Evolutionary conservation across 352 stramenopile genomes (phyloP), one percentile per base, ranked within the genome.

Genomic region (Globisporangium parvum): DNA sequence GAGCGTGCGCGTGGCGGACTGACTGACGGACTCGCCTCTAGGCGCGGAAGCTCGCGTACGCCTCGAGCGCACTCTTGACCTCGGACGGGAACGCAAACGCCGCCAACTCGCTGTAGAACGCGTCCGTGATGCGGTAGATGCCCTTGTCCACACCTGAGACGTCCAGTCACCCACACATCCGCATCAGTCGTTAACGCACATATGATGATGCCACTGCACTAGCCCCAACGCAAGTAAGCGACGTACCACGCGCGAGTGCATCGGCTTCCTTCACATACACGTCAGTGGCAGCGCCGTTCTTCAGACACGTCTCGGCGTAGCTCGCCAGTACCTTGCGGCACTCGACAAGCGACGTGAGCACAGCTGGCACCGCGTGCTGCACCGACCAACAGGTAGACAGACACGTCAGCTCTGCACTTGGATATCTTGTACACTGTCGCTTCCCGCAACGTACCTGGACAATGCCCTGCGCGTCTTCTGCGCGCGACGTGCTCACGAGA

Each of bases 121-220:
- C 68, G 40, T 80, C 62, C 5, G 76, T 85, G 64, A 91, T 86
- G 64, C 73, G 75, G 76, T 88, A 85, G 66, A 89, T 86, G 61
- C 77, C 78, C 55, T 80, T 87, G 59, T 91, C 80, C 45, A 91
- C 73, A 54, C 78, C 80, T 88, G 31, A 20, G 20, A 35, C n/a
- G 4, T 2, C 47, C 47, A 28, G 47, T 26, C 48, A 41, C 14
- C 17, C 39, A 14, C 9, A 4, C 39, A 21, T 14, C 21, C 14
- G 4, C 18, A 21, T 18, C 39, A 45, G 39, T 45, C 39, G 39
- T 9, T 10, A 2, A 2, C 9, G 17, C 14, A 42, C 37, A 42
- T 3, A 10, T 41, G 46, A 10, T 41, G 46, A 26, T 11, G 45
- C 24, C 20, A n/a, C 17, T 26, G 18, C 15, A 28, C 15, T 17